Evolutionary conservation across 768 basidiomycete species (phyloP), one percentile per base, ranked within the genome.

Genomic region (Xerocomus brunneocitrinus): DNA sequence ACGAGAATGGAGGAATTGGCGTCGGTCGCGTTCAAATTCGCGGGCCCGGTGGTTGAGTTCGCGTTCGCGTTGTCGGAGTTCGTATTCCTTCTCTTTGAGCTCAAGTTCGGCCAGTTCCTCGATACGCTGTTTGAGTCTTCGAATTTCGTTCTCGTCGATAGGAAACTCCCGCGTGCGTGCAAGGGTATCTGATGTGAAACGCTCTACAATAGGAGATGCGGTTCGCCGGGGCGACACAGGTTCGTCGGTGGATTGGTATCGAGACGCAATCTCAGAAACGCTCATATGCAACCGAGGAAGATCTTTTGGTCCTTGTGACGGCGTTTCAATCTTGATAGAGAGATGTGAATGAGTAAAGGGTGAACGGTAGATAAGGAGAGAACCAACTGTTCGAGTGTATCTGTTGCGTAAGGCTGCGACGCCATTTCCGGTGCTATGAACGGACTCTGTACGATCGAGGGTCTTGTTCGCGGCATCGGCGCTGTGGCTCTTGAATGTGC

Each of bases 341-440:
- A 48, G 35, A 36, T 19, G 46, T 60, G 40, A 51, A 54, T 24
- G 49, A 16, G 48, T 13, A 35, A 54, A 42, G 22, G 9, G 19
- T 22, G 38, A 55, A 6, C 9, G 41, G 19, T 38, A 25, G 58
- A 50, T 39, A 40, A 32, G 31, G 14, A 55, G 39, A 38, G 36
- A 10, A 73, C 83, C 41, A 59, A 88, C 87, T 51, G 67, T 73
- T 39, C 71, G 76, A 22, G 80, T 75, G 58, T 86, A 89, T 47
- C 79, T 79, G 62, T 78, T 79, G 41, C 84, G 77, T 76, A 91
- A 82, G 2, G 81, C 80, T 40, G 87, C 84, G 42, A 91, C 87
- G 25, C 85, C 70, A 59, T 79, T 82, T 12, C 78, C 79, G 45
- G 62, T 77, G 56, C 80, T 84, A 38, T 67, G 75, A 6, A 74